A percentile compares a stretch with the other conserved stretches of the same genome.
These are phyloP conservation scores for Monosporascus sp. DNA, from an alignment of 2,329 filamentous ascomycete species.

Conservation along the genomic window DNA sequence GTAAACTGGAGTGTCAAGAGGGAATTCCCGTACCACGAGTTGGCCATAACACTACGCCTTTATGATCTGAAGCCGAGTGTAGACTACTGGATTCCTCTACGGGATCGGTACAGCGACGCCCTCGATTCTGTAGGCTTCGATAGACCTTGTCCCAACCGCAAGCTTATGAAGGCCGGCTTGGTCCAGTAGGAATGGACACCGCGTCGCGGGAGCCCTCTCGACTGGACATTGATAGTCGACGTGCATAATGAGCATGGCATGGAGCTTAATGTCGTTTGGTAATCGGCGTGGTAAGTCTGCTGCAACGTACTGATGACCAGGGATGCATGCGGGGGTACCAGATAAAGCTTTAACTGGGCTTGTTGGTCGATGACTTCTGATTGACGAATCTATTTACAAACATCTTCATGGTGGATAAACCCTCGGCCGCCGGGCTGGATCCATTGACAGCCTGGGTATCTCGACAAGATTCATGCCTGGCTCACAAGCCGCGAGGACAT, in stretches of 20 bases:
- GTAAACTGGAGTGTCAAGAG: neutral
- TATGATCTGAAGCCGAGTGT: constrained; percentile 6
- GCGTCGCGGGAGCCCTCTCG: constrained; percentile 11
- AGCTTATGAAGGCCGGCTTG: constrained; percentile 12
- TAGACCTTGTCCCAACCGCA: constrained; percentile 1
- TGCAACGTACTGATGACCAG: constrained; percentile 15
- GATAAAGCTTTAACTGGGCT: neutral
- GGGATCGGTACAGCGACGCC: constrained; percentile 11
- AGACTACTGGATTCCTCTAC: neutral
- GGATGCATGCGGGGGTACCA: constrained; percentile 13
- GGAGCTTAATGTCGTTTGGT: constrained; percentile 17
- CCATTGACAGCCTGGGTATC: neutral
- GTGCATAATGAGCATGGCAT: constrained; percentile 21
- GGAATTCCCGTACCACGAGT: neutral
- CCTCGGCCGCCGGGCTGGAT: neutral
- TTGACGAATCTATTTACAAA: neutral
- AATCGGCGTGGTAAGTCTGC: constrained; percentile 9
- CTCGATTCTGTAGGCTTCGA: constrained; percentile 12
- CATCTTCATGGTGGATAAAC: neutral
- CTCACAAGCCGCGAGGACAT: too few relatives aligned
- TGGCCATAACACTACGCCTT: constrained; percentile 1
- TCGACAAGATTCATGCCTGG: neutral
- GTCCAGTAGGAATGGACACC: constrained; percentile 17
- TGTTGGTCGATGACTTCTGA: neutral
- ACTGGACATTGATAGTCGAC: constrained; percentile 15